These are phyloP conservation scores for Penicillium sp. DNA, from an alignment of 2,329 filamentous ascomycete species.

Conservation along the genomic window DNA sequence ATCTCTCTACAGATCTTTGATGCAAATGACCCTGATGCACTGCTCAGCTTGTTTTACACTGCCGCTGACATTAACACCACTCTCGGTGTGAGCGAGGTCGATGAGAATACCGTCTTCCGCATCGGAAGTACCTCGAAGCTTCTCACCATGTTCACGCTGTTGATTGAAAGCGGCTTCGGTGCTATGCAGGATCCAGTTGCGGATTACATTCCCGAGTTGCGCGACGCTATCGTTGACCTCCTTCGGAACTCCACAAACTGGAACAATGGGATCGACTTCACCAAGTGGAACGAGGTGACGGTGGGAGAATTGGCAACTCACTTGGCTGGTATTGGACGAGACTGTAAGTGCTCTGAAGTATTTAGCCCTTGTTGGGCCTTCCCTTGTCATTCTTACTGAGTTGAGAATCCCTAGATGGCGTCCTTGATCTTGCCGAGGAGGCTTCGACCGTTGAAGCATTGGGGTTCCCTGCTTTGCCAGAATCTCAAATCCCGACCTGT, in stretches of 20 bases:
- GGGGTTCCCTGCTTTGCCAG: slow-evolving; percentile 13
- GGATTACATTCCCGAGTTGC: slow-evolving; percentile 27
- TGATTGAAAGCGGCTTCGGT: slow-evolving; percentile 27
- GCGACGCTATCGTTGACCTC: slow-evolving; percentile 1
- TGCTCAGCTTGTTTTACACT: slow-evolving; percentile 8
- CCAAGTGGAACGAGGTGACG: slow-evolving; percentile 37
- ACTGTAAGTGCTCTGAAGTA: slow-evolving; percentile 28
- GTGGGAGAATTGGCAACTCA: slow-evolving; percentile 40
- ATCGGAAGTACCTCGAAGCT: slow-evolving; percentile 46
- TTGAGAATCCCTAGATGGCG: slow-evolving; percentile 5
- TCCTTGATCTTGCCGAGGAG: slow-evolving; percentile 11
- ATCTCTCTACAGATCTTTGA: slow-evolving; percentile 14
- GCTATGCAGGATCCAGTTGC: slow-evolving; percentile 22
- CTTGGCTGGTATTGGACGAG: slow-evolving; percentile 36
- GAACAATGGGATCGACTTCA: slow-evolving; percentile 17
- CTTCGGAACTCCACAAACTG: slow-evolving; percentile 3
- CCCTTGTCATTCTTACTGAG: background rate
- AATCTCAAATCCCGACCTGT: slow-evolving; percentile 11
- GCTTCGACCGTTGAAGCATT: slow-evolving; percentile 1
- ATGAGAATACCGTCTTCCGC: slow-evolving; percentile 45
- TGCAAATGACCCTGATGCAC: background rate
- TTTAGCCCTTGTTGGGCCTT: background rate
- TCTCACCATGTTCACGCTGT: slow-evolving; percentile 39
- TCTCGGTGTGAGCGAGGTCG: slow-evolving; percentile 26
- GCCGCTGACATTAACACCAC: slow-evolving; percentile 2